phyloP scores from a whole-genome alignment of 208 protist species.

The Dictyostelium gargantuum region DNA sequence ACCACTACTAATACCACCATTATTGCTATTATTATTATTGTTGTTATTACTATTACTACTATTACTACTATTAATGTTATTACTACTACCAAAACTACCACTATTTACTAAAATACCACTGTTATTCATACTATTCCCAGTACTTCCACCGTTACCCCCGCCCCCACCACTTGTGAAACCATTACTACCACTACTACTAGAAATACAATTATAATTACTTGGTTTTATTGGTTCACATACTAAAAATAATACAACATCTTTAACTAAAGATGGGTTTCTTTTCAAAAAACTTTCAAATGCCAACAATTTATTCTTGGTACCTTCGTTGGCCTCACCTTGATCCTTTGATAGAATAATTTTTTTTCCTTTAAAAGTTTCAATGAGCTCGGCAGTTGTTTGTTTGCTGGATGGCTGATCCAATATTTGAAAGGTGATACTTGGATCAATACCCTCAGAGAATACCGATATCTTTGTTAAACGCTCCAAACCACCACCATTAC shows the following conservation, averaged over 20 bases:
- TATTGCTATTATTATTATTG: neutral
- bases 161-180: neutral
- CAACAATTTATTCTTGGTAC: constrained; percentile 45
- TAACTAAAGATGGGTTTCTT: constrained; percentile 59
- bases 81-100: neutral
- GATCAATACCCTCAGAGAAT: constrained; percentile 32
- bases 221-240: constrained; percentile 58
- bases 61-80: neutral
- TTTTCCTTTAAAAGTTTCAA: constrained; percentile 75
- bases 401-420: neutral
- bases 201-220: neutral
- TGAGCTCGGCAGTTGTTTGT: constrained; percentile 66
- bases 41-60: too few relatives aligned
- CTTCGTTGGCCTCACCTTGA: neutral
- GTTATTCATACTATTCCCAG: neutral
- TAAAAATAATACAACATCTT: constrained; percentile 73
- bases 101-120: neutral
- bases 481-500: neutral
- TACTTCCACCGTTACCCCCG: neutral
- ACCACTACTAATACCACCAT: neutral
- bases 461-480: constrained; percentile 53
- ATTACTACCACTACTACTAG: neutral
- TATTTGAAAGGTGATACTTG: neutral
- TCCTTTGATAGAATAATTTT: constrained; percentile 84
- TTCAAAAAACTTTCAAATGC: constrained; percentile 71